Conservation (phyloP, 352 stramenopile species). For the Phytophthora lateralis region DNA sequence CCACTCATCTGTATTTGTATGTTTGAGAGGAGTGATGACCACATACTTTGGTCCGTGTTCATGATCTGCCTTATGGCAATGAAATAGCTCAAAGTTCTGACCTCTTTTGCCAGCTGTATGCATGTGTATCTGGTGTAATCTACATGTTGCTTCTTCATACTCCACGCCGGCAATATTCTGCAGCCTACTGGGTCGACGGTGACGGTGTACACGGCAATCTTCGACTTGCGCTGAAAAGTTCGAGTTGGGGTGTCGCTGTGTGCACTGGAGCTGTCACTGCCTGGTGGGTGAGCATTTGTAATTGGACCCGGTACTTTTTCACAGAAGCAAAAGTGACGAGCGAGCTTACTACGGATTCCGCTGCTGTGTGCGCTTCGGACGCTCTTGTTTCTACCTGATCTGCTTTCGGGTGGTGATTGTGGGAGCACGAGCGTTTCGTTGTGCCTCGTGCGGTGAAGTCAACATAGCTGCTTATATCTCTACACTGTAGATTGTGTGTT, state of each 20-base stretch:
- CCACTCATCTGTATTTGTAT: slow-evolving; percentile 29
- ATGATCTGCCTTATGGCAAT: slow-evolving; percentile 92
- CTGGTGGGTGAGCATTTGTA: slow-evolving; percentile 61
- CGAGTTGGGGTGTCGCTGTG: slow-evolving; percentile 28
- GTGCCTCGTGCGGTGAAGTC: slow-evolving; percentile 55
- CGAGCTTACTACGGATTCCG: slow-evolving; percentile 89
- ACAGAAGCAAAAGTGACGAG: slow-evolving; percentile 84
- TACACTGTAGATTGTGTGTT: slow-evolving; percentile 25
- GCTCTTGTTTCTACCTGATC: slow-evolving; percentile 18
- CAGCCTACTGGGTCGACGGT: slow-evolving; percentile 31
- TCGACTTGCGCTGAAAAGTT: slow-evolving; percentile 84
- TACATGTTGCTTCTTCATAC: slow-evolving; percentile 77
- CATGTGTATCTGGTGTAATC: slow-evolving; percentile 25
- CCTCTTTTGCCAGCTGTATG: slow-evolving; percentile 37
- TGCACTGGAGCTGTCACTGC: slow-evolving; percentile 20
- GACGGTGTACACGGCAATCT: slow-evolving; percentile 31
- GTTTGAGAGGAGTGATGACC: slow-evolving; percentile 72
- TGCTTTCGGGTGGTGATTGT: slow-evolving; percentile 22
- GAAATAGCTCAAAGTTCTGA: slow-evolving; percentile 91
- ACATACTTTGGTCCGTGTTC: slow-evolving; percentile 93
- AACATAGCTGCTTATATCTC: slow-evolving; percentile 87
- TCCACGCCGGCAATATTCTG: slow-evolving; percentile 91
- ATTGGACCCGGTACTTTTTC: slow-evolving; percentile 90
- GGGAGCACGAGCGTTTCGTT: not conserved
- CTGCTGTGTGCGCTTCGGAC: slow-evolving; percentile 36